Base-by-base conservation (phyloP, 352 stramenopile genomes). In the Stephanocyclus meneghinianus region DNA sequence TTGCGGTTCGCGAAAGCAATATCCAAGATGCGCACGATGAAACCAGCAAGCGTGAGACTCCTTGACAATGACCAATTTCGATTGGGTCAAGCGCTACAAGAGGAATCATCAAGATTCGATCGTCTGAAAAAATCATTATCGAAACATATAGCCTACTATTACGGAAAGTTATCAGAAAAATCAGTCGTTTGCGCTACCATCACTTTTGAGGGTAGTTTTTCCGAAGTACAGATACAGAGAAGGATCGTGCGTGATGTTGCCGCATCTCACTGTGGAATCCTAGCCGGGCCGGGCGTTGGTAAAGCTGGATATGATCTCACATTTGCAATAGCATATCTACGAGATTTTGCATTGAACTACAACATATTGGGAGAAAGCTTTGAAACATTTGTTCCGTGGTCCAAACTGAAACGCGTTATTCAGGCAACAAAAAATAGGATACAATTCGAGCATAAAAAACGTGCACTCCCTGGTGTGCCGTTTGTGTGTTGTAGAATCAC, bases 21-120 rank as follows among this genome's bases (percentile, higher is more conserved):
- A 64, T 91, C 93, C 21, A 94, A 95, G 56, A 87, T 96, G n/a
- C 90, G 90, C 50, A 74, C 87, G 50, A 69, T 87, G 45, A 90
- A 92, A 21, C 95, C 95, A 21, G 94, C 95, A 26, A 97, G 93
- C 47, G 88, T 98, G 11, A 92, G 95, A 16, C 83, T 98, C 40
- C 80, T 98, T 50, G 96, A 98, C 84, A 98, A 98, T 81, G 94
- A 93, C 45, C 95, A 98, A 74, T 98, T 98, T 83, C 91, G 96
- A 72, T 80, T 98, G 7, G 95, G 96, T 2, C 95, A 97, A 71
- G 95, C 94, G 40, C 84, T 98, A 1, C 97, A 96, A 81, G 89
- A 90, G 62, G 65, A 65, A 9, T 26, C 60, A 48, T 82, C 85
- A 21, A 69, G 62, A 47, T 81, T 85, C 11, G 56, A 76, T 50